phyloP scores from a whole-genome alignment of 2,329 filamentous ascomycete genomes.

The Trichoderma brevicompactum region DNA sequence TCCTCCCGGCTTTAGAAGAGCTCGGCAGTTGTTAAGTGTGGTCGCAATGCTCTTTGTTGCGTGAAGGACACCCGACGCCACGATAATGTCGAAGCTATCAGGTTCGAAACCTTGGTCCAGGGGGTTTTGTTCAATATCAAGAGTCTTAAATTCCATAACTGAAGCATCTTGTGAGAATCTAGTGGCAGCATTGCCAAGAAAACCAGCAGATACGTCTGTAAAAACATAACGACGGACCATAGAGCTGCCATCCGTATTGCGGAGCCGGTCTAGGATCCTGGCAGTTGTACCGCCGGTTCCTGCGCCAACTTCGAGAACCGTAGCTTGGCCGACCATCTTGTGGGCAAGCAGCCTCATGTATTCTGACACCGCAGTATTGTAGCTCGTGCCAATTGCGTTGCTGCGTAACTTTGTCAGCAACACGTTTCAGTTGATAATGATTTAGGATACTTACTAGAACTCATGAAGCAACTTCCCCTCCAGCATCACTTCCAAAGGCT shows the following conservation, averaged over 20 bases:
- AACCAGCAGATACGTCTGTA: neutral
- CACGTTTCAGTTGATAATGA: too few species aligned
- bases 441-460: neutral
- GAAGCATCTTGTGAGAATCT: constrained; percentile 1
- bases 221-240: neutral
- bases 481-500: neutral
- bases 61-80: neutral
- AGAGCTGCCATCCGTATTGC: too few species aligned
- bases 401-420: neutral
- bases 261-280: too few species aligned
- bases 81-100: neutral
- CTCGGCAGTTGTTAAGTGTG: neutral
- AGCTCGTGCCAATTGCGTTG: neutral
- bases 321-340: neutral
- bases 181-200: neutral
- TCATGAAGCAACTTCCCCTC: neutral
- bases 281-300: too few species aligned
- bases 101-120: neutral
- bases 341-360: neutral
- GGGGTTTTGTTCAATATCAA: too few species aligned
- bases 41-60: neutral
- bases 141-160: neutral
- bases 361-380: neutral
- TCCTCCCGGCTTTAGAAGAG: too few species aligned
- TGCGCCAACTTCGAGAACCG: neutral